Evolutionary conservation across 2,329 filamentous ascomycete genomes (phyloP).

Genomic region (Fusarium mundagurra): DNA sequence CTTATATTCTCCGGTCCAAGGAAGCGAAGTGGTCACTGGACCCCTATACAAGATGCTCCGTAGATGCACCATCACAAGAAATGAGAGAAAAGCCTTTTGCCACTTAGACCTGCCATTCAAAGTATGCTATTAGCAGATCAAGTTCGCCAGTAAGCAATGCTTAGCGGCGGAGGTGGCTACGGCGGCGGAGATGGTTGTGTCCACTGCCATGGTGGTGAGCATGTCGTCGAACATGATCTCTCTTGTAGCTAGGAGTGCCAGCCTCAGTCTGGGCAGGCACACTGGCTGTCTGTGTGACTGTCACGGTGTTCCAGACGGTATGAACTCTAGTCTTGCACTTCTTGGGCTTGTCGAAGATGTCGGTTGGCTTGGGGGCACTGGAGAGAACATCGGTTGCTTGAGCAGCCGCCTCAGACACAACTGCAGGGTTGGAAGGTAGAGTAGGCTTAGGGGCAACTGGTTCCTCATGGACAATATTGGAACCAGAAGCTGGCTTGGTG

Average conservation of each 20-base stretch:
- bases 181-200: conserved; percentile 36
- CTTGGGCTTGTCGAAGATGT: conserved; percentile 30
- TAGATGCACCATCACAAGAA: conserved; percentile 19
- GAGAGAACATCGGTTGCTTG: conserved; percentile 14
- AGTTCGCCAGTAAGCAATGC: not conserved
- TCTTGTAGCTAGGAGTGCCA: conserved; percentile 36
- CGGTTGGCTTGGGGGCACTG: conserved; percentile 26
- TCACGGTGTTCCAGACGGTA: conserved; percentile 59
- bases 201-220: conserved; percentile 48
- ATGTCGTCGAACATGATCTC: conserved; percentile 47
- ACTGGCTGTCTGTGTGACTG: conserved; percentile 50
- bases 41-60: conserved; percentile 21
- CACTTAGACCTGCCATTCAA: conserved; percentile 3
- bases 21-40: not conserved
- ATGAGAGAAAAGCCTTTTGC: conserved; percentile 6
- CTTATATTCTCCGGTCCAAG: conserved; percentile 28
- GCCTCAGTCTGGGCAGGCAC: conserved; percentile 30
- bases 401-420: conserved; percentile 33
- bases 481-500: conserved; percentile 13
- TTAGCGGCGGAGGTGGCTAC: conserved; percentile 45
- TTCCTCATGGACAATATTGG: conserved; percentile 8
- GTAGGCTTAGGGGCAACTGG: conserved; percentile 8
- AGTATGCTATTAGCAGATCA: conserved; percentile 22
- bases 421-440: conserved; percentile 15
- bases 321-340: conserved; percentile 44